Evolutionary conservation across 352 stramenopile species (phyloP).

Genomic region (Phytophthora colocasiae): DNA sequence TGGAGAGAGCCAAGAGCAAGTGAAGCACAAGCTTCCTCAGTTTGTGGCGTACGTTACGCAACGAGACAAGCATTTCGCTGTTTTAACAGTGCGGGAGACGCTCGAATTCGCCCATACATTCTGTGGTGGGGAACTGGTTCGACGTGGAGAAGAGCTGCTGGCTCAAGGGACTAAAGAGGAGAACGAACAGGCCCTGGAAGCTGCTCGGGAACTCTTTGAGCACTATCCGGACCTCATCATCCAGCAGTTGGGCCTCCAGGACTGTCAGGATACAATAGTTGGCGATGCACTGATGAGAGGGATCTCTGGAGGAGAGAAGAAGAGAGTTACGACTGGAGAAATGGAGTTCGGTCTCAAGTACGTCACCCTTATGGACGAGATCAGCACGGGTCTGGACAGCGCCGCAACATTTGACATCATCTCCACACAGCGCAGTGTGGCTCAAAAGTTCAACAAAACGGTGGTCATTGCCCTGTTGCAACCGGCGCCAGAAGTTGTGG

Average conservation of each 20-base stretch:
- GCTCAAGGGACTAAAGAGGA: slow-evolving; percentile 41
- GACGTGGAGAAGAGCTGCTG: slow-evolving; percentile 30
- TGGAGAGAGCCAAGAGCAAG: slow-evolving; percentile 21
- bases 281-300: slow-evolving; percentile 51
- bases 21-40: slow-evolving; percentile 32
- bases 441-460: slow-evolving; percentile 44
- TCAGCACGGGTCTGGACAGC: slow-evolving; percentile 92
- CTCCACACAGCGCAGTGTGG: slow-evolving; percentile 33
- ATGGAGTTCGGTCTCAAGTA: slow-evolving; percentile 84
- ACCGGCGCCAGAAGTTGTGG: slow-evolving; percentile 56
- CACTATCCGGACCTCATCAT: slow-evolving; percentile 51
- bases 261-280: slow-evolving; percentile 59
- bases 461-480: slow-evolving; percentile 83
- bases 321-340: slow-evolving; percentile 49
- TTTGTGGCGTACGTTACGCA: slow-evolving; percentile 50
- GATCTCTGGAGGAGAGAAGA: slow-evolving; percentile 52
- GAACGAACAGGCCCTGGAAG: slow-evolving; percentile 29
- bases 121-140: slow-evolving; percentile 37
- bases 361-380: slow-evolving; percentile 90
- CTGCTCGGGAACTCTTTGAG: slow-evolving; percentile 24
- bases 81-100: slow-evolving; percentile 55
- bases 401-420: slow-evolving; percentile 52
- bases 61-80: slow-evolving; percentile 43
- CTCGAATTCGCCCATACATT: slow-evolving; percentile 50
- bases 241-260: slow-evolving; percentile 47